phyloP scores from a whole-genome alignment of 2,329 filamentous ascomycete species.

The Hymenoscyphus occultus region DNA sequence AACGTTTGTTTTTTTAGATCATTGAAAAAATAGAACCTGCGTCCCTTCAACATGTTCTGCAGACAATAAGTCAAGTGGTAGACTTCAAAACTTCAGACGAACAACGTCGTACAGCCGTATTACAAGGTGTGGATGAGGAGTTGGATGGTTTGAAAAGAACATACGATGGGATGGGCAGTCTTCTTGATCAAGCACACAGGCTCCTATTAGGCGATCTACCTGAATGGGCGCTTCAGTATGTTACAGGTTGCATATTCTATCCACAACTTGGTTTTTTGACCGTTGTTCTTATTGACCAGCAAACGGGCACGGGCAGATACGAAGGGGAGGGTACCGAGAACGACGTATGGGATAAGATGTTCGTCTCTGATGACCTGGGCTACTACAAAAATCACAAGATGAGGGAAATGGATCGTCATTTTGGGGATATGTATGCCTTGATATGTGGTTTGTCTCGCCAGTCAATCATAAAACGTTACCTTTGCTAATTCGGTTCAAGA shows the following conservation, averaged over 20 bases:
- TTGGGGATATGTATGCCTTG: slow-evolving; percentile 79
- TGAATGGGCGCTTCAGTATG: slow-evolving; percentile 49
- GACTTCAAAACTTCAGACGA: slow-evolving; percentile 73
- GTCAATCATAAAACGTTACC: not conserved
- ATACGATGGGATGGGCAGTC: slow-evolving; percentile 72
- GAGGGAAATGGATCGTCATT: slow-evolving; percentile 73
- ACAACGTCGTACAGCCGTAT: slow-evolving; percentile 70
- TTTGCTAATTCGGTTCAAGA: slow-evolving; percentile 48
- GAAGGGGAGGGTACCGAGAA: slow-evolving; percentile 55
- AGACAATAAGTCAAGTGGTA: slow-evolving; percentile 68
- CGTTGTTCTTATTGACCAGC: slow-evolving; percentile 61
- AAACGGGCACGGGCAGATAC: slow-evolving; percentile 58
- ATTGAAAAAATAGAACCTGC: slow-evolving; percentile 56
- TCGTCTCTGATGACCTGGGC: slow-evolving; percentile 64
- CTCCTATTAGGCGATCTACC: slow-evolving; percentile 64
- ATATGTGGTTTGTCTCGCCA: slow-evolving; percentile 66
- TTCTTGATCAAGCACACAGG: slow-evolving; percentile 66
- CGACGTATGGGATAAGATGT: slow-evolving; percentile 74
- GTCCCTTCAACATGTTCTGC: slow-evolving; percentile 63
- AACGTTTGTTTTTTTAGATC: slow-evolving; percentile 43
- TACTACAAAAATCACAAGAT: slow-evolving; percentile 89
- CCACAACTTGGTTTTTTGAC: slow-evolving; percentile 90
- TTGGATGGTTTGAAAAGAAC: slow-evolving; percentile 75
- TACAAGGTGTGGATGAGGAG: slow-evolving; percentile 65
- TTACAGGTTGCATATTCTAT: slow-evolving; percentile 80